Evolutionary conservation across 805 yeast species (phyloP), one percentile per base, ranked within the genome.

Genomic region (Starmerella riodocensis): DNA sequence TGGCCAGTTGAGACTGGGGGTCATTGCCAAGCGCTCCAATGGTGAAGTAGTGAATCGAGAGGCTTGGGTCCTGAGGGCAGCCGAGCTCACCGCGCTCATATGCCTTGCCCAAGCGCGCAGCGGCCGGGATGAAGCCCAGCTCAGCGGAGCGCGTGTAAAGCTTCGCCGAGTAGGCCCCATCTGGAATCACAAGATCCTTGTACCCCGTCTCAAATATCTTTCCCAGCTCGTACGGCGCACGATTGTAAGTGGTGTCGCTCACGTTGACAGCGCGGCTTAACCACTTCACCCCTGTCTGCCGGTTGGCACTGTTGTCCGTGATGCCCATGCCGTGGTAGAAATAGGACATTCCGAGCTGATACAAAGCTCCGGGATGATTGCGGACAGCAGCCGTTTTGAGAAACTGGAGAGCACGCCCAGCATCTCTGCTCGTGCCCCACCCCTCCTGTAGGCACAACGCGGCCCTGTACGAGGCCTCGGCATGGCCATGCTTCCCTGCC

Each of bases 331-430:
- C 68, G 4, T 82, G 75, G 53, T 84, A 73, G 60, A 79, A 91
- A 28, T 84, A 78, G 51, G 86, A 84, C 31, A 83, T 67, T 4
- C 97, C 98, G 47, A 85, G 65, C 56, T 86, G 82, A 63, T 78
- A 80, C 93, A 88, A 84, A 4, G 97, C 95, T n/a, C 93, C 86
- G 0, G 96, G 85, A 58, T 88, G 98, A 53, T 82, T 84, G 56
- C 80, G 78, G 24, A 85, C 70, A 0, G 97, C 93, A 0, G 97
- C 94, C 54, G 76, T 75, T 55, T 79, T 78, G 42, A 84, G 63
- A 56, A 77, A 84, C 50, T 83, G 93, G 6, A 84, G 64, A 1
- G 93, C 85, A 52, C 83, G 78, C 41, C 93, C 70, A 0, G 93
- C 77, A 58, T 91, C 96, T 50, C 91, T 70, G 17, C 83, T 75